Percentiles rank a stretch among this genome's conserved stretches.
Evolutionary conservation across 371 early-diverging fungal genomes (phyloP).

Genomic region (Actinomortierella ambigua): DNA sequence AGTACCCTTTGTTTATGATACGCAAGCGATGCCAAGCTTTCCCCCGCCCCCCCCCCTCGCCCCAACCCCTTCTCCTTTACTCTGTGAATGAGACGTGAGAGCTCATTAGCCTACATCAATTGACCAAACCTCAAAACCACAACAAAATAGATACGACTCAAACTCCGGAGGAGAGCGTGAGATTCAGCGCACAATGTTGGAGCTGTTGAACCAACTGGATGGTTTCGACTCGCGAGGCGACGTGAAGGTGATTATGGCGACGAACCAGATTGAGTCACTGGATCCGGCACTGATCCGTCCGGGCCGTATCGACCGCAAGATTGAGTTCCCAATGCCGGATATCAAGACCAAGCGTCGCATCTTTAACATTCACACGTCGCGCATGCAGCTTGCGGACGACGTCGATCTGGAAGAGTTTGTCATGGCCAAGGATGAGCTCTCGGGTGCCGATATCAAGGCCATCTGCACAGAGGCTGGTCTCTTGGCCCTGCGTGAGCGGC

Average conservation of each 20-base stretch:
- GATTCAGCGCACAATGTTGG: conserved; percentile 99
- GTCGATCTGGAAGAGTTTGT: conserved; percentile 99
- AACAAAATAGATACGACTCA: conserved; percentile 95
- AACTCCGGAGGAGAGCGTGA: conserved; percentile 98
- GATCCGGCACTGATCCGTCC: conserved; percentile 99
- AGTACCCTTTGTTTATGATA: background rate
- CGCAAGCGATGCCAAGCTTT: no score
- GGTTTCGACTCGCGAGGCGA: conserved; percentile 99
- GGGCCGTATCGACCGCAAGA: conserved; percentile 99
- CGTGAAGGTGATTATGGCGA: conserved; percentile 99
- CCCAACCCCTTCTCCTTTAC: no score
- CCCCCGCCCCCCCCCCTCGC: no score
- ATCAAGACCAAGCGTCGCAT: conserved; percentile 98
- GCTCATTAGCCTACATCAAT: no score
- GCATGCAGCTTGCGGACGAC: conserved; percentile 98
- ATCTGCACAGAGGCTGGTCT: conserved; percentile 99
- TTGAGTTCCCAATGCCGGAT: conserved; percentile 99
- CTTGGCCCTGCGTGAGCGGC: conserved; percentile 98
- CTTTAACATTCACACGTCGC: conserved; percentile 98
- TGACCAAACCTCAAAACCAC: no score
- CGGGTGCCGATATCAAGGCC: conserved; percentile 99
- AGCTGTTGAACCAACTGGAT: conserved; percentile 99
- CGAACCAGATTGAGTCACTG: conserved; percentile 98
- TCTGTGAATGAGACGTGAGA: no score
- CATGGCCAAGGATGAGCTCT: conserved; percentile 98